Evolutionary conservation across 1,284 basidiomycete species (phyloP).

Genomic region (Pulveroboletus ridleyi): DNA sequence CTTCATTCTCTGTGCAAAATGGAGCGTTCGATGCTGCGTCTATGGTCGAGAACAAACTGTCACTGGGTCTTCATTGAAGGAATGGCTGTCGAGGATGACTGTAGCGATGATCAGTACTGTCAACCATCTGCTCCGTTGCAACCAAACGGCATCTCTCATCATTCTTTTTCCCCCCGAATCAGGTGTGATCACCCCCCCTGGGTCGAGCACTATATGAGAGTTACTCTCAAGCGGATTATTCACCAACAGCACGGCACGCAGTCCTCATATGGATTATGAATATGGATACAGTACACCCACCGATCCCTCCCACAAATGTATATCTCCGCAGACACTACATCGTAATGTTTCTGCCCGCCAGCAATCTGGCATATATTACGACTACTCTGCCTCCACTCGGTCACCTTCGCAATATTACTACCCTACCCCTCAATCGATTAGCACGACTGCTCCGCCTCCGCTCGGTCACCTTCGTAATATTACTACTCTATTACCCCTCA

Average conservation of each 20-base stretch:
- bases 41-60: slow-evolving; percentile 58
- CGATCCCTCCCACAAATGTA: slow-evolving; percentile 53
- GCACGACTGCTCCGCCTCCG: too few species aligned
- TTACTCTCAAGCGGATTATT: slow-evolving; percentile 65
- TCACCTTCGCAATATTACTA: slow-evolving; percentile 69
- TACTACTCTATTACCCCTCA: too few species aligned
- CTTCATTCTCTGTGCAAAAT: slow-evolving; percentile 42
- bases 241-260: slow-evolving; percentile 48
- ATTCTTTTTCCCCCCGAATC: slow-evolving; percentile 33
- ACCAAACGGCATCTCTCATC: slow-evolving; percentile 31
- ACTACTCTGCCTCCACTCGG: slow-evolving; percentile 55
- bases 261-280: slow-evolving; percentile 57
- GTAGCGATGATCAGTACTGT: slow-evolving; percentile 40
- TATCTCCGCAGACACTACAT: slow-evolving; percentile 51
- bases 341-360: slow-evolving; percentile 51
- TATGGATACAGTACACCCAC: slow-evolving; percentile 57
- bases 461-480: too few species aligned
- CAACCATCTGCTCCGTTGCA: slow-evolving; percentile 33
- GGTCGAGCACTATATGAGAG: slow-evolving; percentile 54
- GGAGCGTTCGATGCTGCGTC: slow-evolving; percentile 52
- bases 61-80: slow-evolving; percentile 58
- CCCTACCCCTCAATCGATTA: slow-evolving; percentile 49
- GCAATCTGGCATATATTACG: slow-evolving; percentile 65
- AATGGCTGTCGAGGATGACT: slow-evolving; percentile 74
- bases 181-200: slow-evolving; percentile 46